Base-by-base conservation (phyloP, 768 basidiomycete species). In the Termitomyces sp. region DNA sequence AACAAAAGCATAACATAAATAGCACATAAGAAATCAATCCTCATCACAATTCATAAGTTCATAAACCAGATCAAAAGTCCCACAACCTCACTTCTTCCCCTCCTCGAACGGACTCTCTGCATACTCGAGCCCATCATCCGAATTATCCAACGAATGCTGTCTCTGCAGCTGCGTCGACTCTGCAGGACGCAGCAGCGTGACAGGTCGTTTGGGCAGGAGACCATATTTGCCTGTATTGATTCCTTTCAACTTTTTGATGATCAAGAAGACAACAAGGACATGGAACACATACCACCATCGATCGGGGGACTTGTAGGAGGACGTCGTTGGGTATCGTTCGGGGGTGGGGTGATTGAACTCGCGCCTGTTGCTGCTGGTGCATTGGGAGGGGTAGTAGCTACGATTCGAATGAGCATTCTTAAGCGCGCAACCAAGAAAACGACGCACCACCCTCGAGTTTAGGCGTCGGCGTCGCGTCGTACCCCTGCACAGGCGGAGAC, bases 51-150 rank as follows among this genome's bases (percentile, higher is more conserved):
- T n/a, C 30, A 32, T 32, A 10, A 32, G 10, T 32, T 32, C 30
- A 32, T 32, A 32, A 9, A 10, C 10, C 6, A 32, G 30, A 32
- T 8, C 7, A 32, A n/a, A 32, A 32, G 32, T 12, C 11, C 12
- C 34, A 4, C 12, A n/a, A 14, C 10, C 7, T 45, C 54, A 61
- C 54, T 65, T 65, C 53, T 55, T 63, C 1, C 38, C 58, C 48
- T 87, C 84, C 54, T 89, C 86, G 57, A 90, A 90, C 35, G 87
- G 87, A 61, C 82, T 88, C 75, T 88, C 85, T 3, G 79, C 77
- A 66, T 87, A 89, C 67, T 88, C 87, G 60, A 87, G 63, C n/a
- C 80, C 83, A 53, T 83, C 83, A 72, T 83, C 83, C 7, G 77
- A 76, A 41, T 76, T 72, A 24, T 76, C 69, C 40, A 60, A 69